Evolutionary conservation across 1,284 basidiomycete genomes (phyloP), one percentile per base, ranked within the genome.

Genomic region (Cutaneotrichosporon cyanovorans): DNA sequence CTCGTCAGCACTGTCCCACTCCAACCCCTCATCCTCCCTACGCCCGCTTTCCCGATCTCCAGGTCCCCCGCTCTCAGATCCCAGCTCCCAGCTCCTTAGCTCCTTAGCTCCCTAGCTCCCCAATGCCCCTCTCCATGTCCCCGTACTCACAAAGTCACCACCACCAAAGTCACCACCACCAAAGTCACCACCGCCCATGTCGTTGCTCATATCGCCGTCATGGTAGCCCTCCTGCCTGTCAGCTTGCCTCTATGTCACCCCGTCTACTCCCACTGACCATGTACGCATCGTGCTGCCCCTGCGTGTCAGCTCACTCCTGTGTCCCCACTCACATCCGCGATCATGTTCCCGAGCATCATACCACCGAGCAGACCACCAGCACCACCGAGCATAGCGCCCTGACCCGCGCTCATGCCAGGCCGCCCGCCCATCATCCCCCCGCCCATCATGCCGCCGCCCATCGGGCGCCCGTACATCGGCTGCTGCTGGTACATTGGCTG

Each of bases 331-430:
- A 66, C 61, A 48, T 66, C 56, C 1, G 44, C 23, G 19, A 68
- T 65, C 61, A 65, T 64, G 36, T 66, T 57, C 16, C 64, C 69
- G 39, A 72, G 46, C 59, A 70, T 57, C 68, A 72, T 69, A 37
- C 69, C 69, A 34, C 69, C 68, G 23, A 69, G 50, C 9, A 71
- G 51, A 57, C 67, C 68, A 56, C 68, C 69, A 41, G 68, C 69
- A 8, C 60, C 16, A 55, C 68, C 67, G 15, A 69, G 52, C 28
- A 56, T 56, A n/a, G 63, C 62, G 15, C 55, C 66, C 18, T 52
- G 53, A 30, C 65, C 66, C 4, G 63, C 62, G 20, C 65, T 58
- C 63, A 66, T 63, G 30, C 63, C 64, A 46, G 56, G 53, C 49
- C 50, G 48, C 34, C 55, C 56, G 37, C 49, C 48, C 37, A 41